Evolutionary conservation across 225 moss, liverwort and hornwort genomes (phyloP).

Genomic region (Marchantia polymorpha): DNA sequence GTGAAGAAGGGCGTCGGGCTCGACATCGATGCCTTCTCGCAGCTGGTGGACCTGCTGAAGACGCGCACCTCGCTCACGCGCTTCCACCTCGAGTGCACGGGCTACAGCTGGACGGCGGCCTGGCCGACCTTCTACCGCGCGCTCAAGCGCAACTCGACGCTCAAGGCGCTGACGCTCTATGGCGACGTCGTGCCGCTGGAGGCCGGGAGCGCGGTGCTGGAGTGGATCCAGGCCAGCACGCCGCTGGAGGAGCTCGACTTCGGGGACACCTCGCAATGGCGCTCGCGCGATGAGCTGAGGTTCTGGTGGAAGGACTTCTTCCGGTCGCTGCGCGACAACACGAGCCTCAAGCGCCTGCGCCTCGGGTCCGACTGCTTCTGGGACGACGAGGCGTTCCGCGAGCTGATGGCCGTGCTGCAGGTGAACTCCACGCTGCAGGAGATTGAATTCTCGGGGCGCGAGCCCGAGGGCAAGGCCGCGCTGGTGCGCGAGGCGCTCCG

Average conservation of each 20-base stretch:
- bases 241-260: constrained; percentile 22
- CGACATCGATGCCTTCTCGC: constrained; percentile 17
- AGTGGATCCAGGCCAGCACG: constrained; percentile 27
- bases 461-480: constrained; percentile 21
- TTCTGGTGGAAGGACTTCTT: constrained; percentile 28
- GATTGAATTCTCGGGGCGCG: constrained; percentile 17
- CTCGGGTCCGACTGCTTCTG: constrained; percentile 10
- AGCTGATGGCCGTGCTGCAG: constrained; percentile 24
- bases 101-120: constrained; percentile 19
- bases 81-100: constrained; percentile 24
- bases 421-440: constrained; percentile 25
- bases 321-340: constrained; percentile 18
- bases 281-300: constrained; percentile 21
- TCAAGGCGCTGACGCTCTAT: constrained; percentile 16
- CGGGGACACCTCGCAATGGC: constrained; percentile 23
- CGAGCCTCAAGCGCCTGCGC: constrained; percentile 17
- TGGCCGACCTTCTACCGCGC: constrained; percentile 23
- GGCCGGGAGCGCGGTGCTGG: constrained; percentile 15
- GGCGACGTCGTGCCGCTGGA: constrained; percentile 18
- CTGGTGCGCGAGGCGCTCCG: constrained; percentile 17
- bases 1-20: constrained; percentile 20
- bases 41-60: constrained; percentile 17
- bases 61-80: constrained; percentile 6
- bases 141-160: constrained; percentile 15
- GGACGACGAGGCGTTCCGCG: constrained; percentile 23